Percentiles rank a stretch among this genome's conserved stretches.
Evolutionary conservation across 2,329 filamentous ascomycete genomes (phyloP).

Genomic region (Gnomoniopsis sp.): DNA sequence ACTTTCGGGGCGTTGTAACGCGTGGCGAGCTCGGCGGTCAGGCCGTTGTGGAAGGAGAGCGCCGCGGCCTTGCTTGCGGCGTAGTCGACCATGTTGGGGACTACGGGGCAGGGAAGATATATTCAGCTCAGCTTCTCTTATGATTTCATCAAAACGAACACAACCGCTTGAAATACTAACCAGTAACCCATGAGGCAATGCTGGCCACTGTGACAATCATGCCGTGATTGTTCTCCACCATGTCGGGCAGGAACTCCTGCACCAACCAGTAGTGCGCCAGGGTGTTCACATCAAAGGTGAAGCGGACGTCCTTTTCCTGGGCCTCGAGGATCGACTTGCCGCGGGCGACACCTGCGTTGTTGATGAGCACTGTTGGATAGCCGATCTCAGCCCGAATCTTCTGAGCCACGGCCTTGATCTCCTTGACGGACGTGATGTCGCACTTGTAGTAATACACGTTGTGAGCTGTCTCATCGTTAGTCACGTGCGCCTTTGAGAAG

Average conservation of each 20-base stretch:
- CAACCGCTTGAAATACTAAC: neutral
- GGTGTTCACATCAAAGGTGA: constrained; percentile 70
- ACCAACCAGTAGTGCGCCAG: constrained; percentile 65
- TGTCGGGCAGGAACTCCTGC: constrained; percentile 64
- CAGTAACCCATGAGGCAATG: constrained; percentile 57
- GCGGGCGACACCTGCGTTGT: constrained; percentile 65
- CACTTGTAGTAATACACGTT: constrained; percentile 67
- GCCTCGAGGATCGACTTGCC: constrained; percentile 59
- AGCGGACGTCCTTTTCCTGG: constrained; percentile 55
- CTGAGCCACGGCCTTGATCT: constrained; percentile 49
- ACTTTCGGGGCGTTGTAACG: constrained; percentile 61
- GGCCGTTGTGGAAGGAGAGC: constrained; percentile 64
- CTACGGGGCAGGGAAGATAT: neutral
- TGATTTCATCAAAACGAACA: neutral
- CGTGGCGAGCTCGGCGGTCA: constrained; percentile 55
- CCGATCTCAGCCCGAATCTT: constrained; percentile 55
- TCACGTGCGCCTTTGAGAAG: neutral
- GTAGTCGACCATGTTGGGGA: constrained; percentile 67
- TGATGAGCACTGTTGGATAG: constrained; percentile 66
- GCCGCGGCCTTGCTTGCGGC: constrained; percentile 63
- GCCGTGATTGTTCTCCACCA: constrained; percentile 63
- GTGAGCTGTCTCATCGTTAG: constrained; percentile 29
- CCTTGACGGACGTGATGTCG: constrained; percentile 60
- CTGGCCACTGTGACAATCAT: constrained; percentile 70
- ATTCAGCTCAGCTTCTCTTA: neutral